Conservation (phyloP, 2,329 filamentous ascomycete genomes). For the Ceratocystis variospora region DNA sequence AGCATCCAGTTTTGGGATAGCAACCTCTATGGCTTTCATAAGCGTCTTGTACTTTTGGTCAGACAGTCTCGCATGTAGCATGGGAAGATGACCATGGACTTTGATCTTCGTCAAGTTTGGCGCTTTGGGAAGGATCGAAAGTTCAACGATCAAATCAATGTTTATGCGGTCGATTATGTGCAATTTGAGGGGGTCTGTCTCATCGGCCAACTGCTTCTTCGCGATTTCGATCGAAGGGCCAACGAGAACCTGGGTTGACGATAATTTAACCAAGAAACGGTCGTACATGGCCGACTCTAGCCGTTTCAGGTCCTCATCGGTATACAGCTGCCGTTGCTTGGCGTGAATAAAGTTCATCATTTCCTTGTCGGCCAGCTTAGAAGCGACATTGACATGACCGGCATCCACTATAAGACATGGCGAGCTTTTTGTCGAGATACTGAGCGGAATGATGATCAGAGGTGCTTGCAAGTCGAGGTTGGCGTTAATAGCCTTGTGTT, state of each 20-base stretch:
- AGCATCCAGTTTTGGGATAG: slow-evolving; percentile 64
- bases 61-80: slow-evolving; percentile 81
- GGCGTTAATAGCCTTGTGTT: slow-evolving; percentile 96
- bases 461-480: slow-evolving; percentile 91
- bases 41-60: slow-evolving; percentile 94
- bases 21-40: slow-evolving; percentile 92
- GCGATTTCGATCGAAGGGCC: slow-evolving; percentile 86
- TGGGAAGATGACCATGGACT: slow-evolving; percentile 79
- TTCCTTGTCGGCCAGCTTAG: slow-evolving; percentile 82
- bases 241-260: slow-evolving; percentile 90
- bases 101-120: slow-evolving; percentile 85
- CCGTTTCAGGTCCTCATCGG: slow-evolving; percentile 72
- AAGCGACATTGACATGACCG: slow-evolving; percentile 87
- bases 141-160: slow-evolving; percentile 90
- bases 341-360: slow-evolving; percentile 80
- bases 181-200: slow-evolving; percentile 54
- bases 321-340: slow-evolving; percentile 78
- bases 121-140: slow-evolving; percentile 91
- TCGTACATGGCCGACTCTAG: slow-evolving; percentile 96
- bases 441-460: slow-evolving; percentile 90
- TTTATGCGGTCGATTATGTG: slow-evolving; percentile 96
- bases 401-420: slow-evolving; percentile 91
- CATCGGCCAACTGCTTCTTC: slow-evolving; percentile 60
- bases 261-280: slow-evolving; percentile 82
- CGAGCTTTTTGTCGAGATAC: slow-evolving; percentile 64